Conservation (phyloP, 805 yeast genomes). For the Spathaspora gorwiae region DNA sequence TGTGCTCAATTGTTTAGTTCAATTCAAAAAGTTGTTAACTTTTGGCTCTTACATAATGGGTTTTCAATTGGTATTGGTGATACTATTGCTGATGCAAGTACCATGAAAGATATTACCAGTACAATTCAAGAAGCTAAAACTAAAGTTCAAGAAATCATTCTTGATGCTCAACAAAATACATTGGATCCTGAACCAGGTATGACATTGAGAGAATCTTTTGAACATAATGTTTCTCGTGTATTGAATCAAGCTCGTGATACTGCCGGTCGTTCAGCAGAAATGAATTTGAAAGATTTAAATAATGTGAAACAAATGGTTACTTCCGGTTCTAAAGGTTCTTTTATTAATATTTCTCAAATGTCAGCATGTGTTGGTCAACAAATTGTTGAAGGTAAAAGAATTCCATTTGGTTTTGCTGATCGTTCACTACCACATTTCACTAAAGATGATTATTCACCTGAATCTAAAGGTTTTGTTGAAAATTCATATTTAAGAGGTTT, state of each 20-base stretch:
- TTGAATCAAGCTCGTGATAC: constrained; percentile 98
- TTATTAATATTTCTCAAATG: constrained; percentile 98
- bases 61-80: constrained; percentile 99
- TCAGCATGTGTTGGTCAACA: constrained; percentile 99
- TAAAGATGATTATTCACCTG: constrained; percentile 97
- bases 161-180: constrained; percentile 84
- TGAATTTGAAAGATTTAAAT: constrained; percentile 87
- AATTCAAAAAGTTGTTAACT: constrained; percentile 92
- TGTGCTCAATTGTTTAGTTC: constrained; percentile 90
- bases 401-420: constrained; percentile 94
- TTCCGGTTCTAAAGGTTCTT: constrained; percentile 99
- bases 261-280: constrained; percentile 98
- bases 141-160: constrained; percentile 89
- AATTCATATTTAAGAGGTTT: constrained; percentile 95
- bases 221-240: constrained; percentile 92
- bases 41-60: constrained; percentile 94
- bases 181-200: constrained; percentile 98
- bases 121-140: constrained; percentile 91
- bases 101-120: constrained; percentile 89
- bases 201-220: constrained; percentile 98
- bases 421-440: constrained; percentile 97
- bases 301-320: constrained; percentile 99
- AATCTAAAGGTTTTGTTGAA: constrained; percentile 96
- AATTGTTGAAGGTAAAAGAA: constrained; percentile 99
- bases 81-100: constrained; percentile 95